phyloP scores from a whole-genome alignment of 176 grass and related monocot genomes.

The Musa acuminata region DNA sequence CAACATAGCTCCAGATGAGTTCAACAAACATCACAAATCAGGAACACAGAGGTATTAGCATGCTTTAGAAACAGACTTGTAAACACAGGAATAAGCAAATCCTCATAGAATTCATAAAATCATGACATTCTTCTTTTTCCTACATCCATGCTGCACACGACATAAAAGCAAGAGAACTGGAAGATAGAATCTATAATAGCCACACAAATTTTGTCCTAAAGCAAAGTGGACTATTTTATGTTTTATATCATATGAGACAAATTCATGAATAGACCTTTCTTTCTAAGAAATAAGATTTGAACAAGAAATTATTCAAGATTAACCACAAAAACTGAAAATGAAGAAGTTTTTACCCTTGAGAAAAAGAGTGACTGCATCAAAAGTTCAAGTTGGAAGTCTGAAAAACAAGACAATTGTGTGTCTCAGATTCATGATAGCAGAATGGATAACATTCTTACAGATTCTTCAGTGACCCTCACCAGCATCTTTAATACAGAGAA shows the following conservation, averaged over 20 bases:
- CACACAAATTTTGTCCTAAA: not conserved
- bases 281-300: slow-evolving; percentile 15
- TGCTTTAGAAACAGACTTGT: not conserved
- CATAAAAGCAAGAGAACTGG: not conserved
- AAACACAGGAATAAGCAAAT: not conserved
- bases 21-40: not conserved
- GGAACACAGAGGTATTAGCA: not conserved
- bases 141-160: not conserved
- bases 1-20: not conserved
- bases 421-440: not conserved
- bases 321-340: not conserved
- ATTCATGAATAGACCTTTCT: slow-evolving; percentile 16
- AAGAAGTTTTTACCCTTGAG: slow-evolving; percentile 59
- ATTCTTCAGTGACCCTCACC: slow-evolving; percentile 42
- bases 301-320: slow-evolving; percentile 7
- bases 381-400: slow-evolving; percentile 99
- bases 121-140: not conserved
- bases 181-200: not conserved
- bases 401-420: not conserved
- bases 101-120: not conserved
- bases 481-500: slow-evolving; percentile 97
- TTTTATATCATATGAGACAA: not conserved
- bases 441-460: slow-evolving; percentile 3
- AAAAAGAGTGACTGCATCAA: slow-evolving; percentile 96
- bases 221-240: not conserved